Evolutionary conservation across 306 rosid species (phyloP).

Genomic region (Trifolium subterraneum): DNA sequence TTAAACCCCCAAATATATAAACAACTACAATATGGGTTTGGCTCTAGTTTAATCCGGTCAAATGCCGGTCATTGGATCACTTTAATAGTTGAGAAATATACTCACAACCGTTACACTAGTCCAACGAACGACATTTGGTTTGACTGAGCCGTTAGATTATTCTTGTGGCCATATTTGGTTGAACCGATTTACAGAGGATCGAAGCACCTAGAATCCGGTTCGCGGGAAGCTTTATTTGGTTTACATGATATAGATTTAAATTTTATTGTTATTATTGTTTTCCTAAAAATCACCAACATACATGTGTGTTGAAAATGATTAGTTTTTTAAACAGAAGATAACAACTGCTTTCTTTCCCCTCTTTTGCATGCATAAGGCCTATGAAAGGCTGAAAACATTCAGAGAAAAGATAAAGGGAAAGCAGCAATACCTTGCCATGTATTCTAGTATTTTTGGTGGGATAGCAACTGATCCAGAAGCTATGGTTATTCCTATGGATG

Average conservation of each 20-base stretch:
- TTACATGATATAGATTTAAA: neutral
- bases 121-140: neutral
- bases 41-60: too few relatives aligned
- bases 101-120: neutral
- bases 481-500: constrained; percentile 91
- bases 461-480: constrained; percentile 79
- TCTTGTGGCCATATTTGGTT: neutral
- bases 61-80: too few relatives aligned
- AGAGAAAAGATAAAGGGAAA: constrained; percentile 58
- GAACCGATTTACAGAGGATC: neutral
- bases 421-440: constrained; percentile 84
- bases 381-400: constrained; percentile 58
- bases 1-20: neutral
- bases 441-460: constrained; percentile 87
- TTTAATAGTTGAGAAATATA: neutral
- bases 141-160: neutral
- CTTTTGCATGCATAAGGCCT: constrained; percentile 52
- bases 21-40: neutral
- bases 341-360: neutral
- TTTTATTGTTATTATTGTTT: neutral
- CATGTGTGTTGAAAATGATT: neutral
- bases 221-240: neutral
- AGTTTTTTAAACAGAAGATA: neutral
- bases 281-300: neutral
- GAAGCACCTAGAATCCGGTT: neutral